phyloP scores from a whole-genome alignment of 345 rosid genomes.

The Dipteronia sinensis region DNA sequence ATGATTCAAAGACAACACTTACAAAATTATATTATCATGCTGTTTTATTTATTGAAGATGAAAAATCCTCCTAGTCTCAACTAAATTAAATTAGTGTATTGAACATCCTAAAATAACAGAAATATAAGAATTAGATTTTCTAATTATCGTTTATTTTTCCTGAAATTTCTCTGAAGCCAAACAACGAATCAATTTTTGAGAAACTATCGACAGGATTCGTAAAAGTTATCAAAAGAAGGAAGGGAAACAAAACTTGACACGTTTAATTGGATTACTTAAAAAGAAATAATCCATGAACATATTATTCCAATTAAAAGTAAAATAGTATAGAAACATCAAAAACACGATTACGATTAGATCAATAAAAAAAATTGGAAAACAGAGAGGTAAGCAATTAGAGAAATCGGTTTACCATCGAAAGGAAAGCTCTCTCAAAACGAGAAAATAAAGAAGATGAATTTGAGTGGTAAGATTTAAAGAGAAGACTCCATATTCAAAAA shows the following conservation, averaged over 20 bases:
- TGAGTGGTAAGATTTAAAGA: neutral
- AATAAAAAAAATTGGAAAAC: neutral
- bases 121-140: neutral
- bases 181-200: neutral
- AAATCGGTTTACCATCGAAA: conserved; percentile 19
- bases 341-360: neutral
- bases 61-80: too few species aligned
- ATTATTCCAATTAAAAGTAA: neutral
- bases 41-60: neutral
- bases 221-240: neutral
- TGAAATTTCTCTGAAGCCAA: conserved; percentile 14
- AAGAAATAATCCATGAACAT: neutral
- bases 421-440: neutral
- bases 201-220: neutral
- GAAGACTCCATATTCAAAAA: conserved; percentile 2
- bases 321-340: too few species aligned
- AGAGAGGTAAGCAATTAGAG: neutral
- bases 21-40: neutral
- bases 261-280: neutral
- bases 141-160: neutral
- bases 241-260: neutral
- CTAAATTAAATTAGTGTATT: neutral
- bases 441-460: neutral
- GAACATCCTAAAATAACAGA: too few species aligned
- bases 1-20: neutral